Evolutionary conservation across 2,329 filamentous ascomycete species (phyloP), one percentile per base, ranked within the genome.

Genomic region (Colletotrichum spaethianum): DNA sequence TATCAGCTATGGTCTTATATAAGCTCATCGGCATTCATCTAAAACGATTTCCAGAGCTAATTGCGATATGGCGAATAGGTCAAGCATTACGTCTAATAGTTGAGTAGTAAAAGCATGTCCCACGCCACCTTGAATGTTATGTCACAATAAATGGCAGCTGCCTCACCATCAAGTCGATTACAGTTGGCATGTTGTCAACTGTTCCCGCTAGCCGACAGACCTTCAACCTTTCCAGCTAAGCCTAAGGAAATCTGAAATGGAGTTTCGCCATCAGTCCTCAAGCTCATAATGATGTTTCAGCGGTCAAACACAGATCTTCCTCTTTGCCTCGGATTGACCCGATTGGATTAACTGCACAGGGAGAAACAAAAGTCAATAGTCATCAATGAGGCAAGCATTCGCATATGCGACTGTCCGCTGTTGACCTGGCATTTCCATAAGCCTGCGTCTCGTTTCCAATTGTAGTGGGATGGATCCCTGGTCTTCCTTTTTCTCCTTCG

Each of bases 401-500:
- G 5, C 7, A n/a, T 33, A 9, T 56, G 33, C 12, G 12, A 8
- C 1, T 26, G 53, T 56, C n/a, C 26, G 23, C 9, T 26, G n/a
- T 38, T 18, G 33, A 16, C 20, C 20, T 23, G 33, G n/a, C 33
- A 38, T 38, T 4, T 26, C 53, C 33, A 23, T 7, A 23, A 14
- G n/a, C 20, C 18, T 12, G 14, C 28, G 16, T 16, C 12, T n/a
- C 12, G 53, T 33, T 56, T 56, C 12, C 5, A 7, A 16, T 38
- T 36, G 44, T 14, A 31, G 42, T 9, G 60, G 31, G 33, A 59
- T 65, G 40, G 33, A 44, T 57, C 42, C 61, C 36, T 59, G 14
- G 4, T 40, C 28, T 42, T 50, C 42, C 23, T 9, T 50, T 18
- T 20, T 40, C 14, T 57, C 61, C 5, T 40, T 40, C 23, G 28